Percentiles rank a stretch among this genome's conserved stretches.
These are phyloP conservation scores for Pestalotiopsis sp. DNA, from an alignment of 2,329 filamentous ascomycete species.

Conservation along the genomic window DNA sequence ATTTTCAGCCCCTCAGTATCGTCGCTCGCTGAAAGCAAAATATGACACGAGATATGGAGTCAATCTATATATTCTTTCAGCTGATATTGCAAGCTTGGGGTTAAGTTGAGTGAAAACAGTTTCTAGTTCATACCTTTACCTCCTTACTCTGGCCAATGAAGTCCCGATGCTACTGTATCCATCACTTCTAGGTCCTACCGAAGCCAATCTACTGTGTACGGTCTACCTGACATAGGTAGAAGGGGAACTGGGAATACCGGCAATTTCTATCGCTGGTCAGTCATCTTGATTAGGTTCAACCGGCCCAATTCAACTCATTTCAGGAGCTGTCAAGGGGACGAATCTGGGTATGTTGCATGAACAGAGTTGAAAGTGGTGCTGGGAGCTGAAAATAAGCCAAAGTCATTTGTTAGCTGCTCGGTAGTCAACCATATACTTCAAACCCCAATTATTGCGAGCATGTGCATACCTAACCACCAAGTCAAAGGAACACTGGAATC, in stretches of 20 bases:
- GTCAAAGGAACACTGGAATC: no score
- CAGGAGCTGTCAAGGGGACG: background rate
- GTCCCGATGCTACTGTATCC: no score
- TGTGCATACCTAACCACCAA: no score
- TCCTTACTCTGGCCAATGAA: no score
- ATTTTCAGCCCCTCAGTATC: background rate
- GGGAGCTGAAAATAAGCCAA: no score
- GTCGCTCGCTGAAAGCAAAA: background rate
- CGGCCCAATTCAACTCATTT: background rate
- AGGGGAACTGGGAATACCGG: background rate
- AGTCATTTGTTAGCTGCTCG: no score
- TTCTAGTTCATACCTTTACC: background rate
- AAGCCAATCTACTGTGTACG: no score
- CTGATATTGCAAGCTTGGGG: background rate
- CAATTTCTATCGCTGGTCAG: background rate
- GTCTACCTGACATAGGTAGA: no score
- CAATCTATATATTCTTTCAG: background rate
- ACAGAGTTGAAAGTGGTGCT: background rate
- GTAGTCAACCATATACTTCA: no score
- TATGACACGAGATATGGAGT: background rate
- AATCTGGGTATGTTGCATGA: background rate
- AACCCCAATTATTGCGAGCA: no score
- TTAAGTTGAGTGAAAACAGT: background rate
- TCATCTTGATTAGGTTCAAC: background rate
- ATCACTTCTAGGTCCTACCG: no score